Evolutionary conservation across 202 grass and related monocot species (phyloP), one percentile per base, ranked within the genome.

Genomic region (Sporobolus alterniflorus): DNA sequence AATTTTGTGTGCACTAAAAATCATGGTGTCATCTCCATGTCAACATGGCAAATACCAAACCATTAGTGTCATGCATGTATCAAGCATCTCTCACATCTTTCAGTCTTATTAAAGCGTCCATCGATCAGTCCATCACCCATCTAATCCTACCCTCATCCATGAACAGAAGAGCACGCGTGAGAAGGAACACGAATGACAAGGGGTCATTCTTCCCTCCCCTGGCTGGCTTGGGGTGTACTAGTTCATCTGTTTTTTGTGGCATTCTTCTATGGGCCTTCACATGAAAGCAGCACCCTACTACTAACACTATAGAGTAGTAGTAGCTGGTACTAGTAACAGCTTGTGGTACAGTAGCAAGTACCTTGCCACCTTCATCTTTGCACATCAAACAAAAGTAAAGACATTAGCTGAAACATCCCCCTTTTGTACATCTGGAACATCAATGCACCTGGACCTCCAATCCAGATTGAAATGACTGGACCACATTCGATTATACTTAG

Each of bases 181-280:
- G 50, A 69, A 89, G 78, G 84, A 84, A 92, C 92, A 94, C 73
- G 92, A 94, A 92, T 94, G 92, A 94, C 92, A 83, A 94, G 81
- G 87, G 81, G 92, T 94, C 92, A 94, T 83, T 90, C 81, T 62
- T 85, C 81, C 64, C 67, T 78, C 79, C 79, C 74, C 52, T 90
- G 88, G 84, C 69, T 87, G 84, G 41, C 41, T 51, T 64, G 42
- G 61, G 49, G 67, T 81, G 67, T 71, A 61, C 68, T n/a, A n/a
- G n/a, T n/a, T n/a, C n/a, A 82, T 83, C 75, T 90, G 83, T 70
- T 83, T 74, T 82, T 85, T 65, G 47, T 30, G 83, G 67, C 69
- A 60, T 86, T 64, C 84, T 84, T 87, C 75, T 80, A 80, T 87
- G 89, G 89, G 89, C 80, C 88, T 73, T 90, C 88, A 83, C 79